Conservation (phyloP, 140 eudicot species). For the Anethum foeniculum region DNA sequence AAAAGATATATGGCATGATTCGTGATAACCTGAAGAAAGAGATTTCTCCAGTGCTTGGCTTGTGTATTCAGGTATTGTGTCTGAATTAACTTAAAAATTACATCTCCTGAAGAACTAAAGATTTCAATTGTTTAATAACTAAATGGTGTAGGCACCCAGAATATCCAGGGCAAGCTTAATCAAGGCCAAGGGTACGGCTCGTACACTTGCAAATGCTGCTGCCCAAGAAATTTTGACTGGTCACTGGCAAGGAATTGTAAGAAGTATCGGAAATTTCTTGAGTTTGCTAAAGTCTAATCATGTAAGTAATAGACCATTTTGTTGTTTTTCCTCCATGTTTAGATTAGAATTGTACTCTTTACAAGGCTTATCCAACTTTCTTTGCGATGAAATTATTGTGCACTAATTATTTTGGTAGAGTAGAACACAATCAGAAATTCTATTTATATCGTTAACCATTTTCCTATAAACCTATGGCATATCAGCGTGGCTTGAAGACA, state of each 20-base stretch:
- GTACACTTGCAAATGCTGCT: conserved; percentile 70
- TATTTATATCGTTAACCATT: not conserved
- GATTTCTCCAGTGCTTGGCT: conserved; percentile 86
- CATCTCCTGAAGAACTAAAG: not conserved
- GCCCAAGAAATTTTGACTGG: conserved; percentile 76
- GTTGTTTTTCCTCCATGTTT: conserved; percentile 7
- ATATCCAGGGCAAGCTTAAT: conserved; percentile 63
- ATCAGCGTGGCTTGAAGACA: not conserved
- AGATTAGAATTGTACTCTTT: not conserved
- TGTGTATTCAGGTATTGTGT: conserved; percentile 77
- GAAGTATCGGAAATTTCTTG: conserved; percentile 57
- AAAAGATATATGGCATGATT: conserved; percentile 82
- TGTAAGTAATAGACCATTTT: conserved; percentile 34
- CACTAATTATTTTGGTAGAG: not conserved
- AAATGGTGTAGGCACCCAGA: conserved; percentile 74
- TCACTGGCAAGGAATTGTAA: conserved; percentile 93
- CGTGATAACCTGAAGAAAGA: conserved; percentile 83
- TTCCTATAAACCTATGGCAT: not conserved
- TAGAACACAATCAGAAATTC: not conserved
- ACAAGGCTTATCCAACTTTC: not conserved
- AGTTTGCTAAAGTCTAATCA: conserved; percentile 62
- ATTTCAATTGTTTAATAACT: conserved; percentile 2
- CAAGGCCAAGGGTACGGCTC: conserved; percentile 66
- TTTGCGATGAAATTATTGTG: not conserved
- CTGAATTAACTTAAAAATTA: not conserved